phyloP scores from a whole-genome alignment of 2,329 filamentous ascomycete species.

The Talaromyces islandicus region DNA sequence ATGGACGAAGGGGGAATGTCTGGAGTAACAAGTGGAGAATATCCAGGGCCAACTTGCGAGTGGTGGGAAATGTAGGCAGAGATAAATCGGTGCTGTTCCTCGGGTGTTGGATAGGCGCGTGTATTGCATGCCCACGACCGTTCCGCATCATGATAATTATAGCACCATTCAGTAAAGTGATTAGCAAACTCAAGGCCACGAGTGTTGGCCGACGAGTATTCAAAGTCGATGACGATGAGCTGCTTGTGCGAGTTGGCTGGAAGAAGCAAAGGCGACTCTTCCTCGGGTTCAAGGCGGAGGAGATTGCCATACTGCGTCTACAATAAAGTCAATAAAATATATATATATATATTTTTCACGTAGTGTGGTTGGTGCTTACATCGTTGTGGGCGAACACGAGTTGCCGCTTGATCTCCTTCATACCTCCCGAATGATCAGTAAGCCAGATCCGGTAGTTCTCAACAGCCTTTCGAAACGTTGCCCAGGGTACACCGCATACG shows the following conservation, averaged over 20 bases:
- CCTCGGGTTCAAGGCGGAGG: slow-evolving; percentile 64
- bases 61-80: slow-evolving; percentile 80
- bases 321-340: neutral
- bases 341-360: too few species aligned
- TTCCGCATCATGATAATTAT: slow-evolving; percentile 81
- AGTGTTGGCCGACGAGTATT: slow-evolving; percentile 87
- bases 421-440: slow-evolving; percentile 63
- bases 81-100: slow-evolving; percentile 81
- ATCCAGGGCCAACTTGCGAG: slow-evolving; percentile 43
- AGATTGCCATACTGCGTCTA: slow-evolving; percentile 99
- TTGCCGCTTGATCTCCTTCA: slow-evolving; percentile 60
- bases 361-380: slow-evolving; percentile 49
- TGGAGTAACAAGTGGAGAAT: slow-evolving; percentile 42
- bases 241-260: slow-evolving; percentile 94
- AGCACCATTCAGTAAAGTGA: slow-evolving; percentile 97
- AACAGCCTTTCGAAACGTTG: slow-evolving; percentile 66
- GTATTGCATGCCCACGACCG: slow-evolving; percentile 63
- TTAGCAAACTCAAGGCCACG: slow-evolving; percentile 91
- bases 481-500: slow-evolving; percentile 80
- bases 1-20: slow-evolving; percentile 48
- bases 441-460: slow-evolving; percentile 72
- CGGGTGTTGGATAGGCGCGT: slow-evolving; percentile 64
- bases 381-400: slow-evolving; percentile 98
- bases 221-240: slow-evolving; percentile 95
- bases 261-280: slow-evolving; percentile 76